These are phyloP conservation scores for Arctium minus DNA, from an alignment of 129 eudicot species.

Conservation along the genomic window DNA sequence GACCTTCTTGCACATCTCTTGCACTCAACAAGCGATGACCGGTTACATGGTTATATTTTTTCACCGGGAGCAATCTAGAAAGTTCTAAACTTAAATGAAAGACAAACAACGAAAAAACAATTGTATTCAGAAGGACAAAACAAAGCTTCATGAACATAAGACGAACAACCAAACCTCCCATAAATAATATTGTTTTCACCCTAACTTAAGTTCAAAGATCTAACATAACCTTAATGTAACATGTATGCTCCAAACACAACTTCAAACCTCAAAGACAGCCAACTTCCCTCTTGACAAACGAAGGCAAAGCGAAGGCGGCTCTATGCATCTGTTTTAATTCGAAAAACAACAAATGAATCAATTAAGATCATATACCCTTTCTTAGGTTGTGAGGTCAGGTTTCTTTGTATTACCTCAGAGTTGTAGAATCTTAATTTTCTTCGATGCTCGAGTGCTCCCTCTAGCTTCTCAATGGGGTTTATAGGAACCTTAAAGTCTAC, in stretches of 20 bases:
- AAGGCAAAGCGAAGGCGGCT: conserved; percentile 80
- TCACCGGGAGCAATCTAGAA: no score
- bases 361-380: not conserved
- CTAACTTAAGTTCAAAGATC: not conserved
- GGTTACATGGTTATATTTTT: no score
- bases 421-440: conserved; percentile 69
- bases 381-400: not conserved
- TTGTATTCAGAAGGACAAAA: no score
- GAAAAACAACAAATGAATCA: not conserved
- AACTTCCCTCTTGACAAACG: conserved; percentile 68
- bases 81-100: not conserved
- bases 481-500: conserved; percentile 69
- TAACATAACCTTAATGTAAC: not conserved
- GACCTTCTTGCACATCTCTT: no score
- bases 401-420: conserved; percentile 47
- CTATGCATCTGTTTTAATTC: conserved; percentile 52
- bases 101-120: not conserved
- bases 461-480: conserved; percentile 79
- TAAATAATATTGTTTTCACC: not conserved
- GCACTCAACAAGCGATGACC: no score
- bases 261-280: conserved; percentile 36
- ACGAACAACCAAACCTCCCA: not conserved
- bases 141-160: not conserved
- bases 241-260: not conserved
- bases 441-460: conserved; percentile 52